Conservation (phyloP, 2,329 filamentous ascomycete species). For the Apiospora rasikravindrae region DNA sequence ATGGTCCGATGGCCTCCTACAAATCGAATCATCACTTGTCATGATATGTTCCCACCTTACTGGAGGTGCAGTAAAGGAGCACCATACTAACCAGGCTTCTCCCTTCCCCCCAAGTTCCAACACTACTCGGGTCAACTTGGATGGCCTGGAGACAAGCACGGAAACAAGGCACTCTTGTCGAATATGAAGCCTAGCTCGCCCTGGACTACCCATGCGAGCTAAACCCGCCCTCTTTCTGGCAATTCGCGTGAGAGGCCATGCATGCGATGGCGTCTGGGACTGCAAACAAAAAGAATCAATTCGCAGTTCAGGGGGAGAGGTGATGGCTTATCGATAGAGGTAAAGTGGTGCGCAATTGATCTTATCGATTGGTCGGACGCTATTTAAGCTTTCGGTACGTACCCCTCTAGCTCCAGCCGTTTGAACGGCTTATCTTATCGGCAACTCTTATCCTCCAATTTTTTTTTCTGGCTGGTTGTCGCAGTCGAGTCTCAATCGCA, state of each 20-base stretch:
- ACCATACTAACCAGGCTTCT: neutral
- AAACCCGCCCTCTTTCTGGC: neutral
- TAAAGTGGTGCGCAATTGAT: neutral
- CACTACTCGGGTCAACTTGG: neutral
- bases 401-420: neutral
- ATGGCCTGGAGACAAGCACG: neutral
- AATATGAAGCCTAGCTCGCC: neutral
- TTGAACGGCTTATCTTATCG: neutral
- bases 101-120: neutral
- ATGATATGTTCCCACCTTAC: neutral
- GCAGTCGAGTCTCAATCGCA: slow-evolving; percentile 6
- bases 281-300: neutral
- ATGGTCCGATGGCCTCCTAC: neutral
- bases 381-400: neutral
- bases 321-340: neutral
- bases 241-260: neutral
- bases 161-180: neutral
- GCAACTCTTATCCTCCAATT: slow-evolving; percentile 16
- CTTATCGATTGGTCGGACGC: neutral
- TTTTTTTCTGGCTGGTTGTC: slow-evolving; percentile 13
- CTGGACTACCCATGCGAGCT: neutral
- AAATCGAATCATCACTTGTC: neutral
- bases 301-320: neutral
- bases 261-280: neutral
- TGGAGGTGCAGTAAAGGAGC: neutral